Evolutionary conservation across 805 yeast species (phyloP).

Genomic region (Kregervanrija fluxuum): DNA sequence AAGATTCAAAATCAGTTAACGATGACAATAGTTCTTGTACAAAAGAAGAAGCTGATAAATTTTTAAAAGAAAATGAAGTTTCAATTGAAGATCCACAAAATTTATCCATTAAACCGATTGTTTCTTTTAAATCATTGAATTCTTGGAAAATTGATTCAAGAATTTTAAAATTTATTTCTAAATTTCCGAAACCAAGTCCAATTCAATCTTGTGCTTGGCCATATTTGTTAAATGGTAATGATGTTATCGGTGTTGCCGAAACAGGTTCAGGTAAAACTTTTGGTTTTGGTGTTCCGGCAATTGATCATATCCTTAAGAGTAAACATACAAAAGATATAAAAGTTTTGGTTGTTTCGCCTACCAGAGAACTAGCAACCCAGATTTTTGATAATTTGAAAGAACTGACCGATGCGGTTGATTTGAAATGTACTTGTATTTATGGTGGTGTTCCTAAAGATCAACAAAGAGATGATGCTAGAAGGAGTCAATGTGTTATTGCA

Average conservation of each 20-base stretch:
- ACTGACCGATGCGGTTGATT: constrained; percentile 52
- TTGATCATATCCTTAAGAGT: constrained; percentile 51
- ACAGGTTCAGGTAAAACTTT: constrained; percentile 98
- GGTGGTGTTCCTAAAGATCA: constrained; percentile 98
- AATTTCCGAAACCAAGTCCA: constrained; percentile 89
- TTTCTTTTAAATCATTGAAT: constrained; percentile 55
- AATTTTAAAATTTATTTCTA: constrained; percentile 53
- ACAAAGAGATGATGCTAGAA: constrained; percentile 64
- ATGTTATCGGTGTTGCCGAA: constrained; percentile 95
- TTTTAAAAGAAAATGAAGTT: constrained; percentile 66
- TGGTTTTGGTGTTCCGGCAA: constrained; percentile 97
- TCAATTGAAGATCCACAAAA: constrained; percentile 62
- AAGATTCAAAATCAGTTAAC: constrained; percentile 3
- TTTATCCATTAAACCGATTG: constrained; percentile 54
- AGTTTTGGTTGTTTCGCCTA: constrained; percentile 87
- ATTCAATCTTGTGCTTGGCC: constrained; percentile 97
- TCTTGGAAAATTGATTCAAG: constrained; percentile 39
- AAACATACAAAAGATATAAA: constrained; percentile 43
- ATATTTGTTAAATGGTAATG: constrained; percentile 65
- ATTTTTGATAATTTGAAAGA: constrained; percentile 74
- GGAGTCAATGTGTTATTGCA: constrained; percentile 79
- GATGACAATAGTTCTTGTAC: constrained; percentile 24
- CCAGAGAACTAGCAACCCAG: constrained; percentile 95
- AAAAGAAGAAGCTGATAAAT: constrained; percentile 52
- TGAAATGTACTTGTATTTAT: constrained; percentile 78